Base-by-base conservation (phyloP, 305 asterid species). In the Fraxinus latifolia region DNA sequence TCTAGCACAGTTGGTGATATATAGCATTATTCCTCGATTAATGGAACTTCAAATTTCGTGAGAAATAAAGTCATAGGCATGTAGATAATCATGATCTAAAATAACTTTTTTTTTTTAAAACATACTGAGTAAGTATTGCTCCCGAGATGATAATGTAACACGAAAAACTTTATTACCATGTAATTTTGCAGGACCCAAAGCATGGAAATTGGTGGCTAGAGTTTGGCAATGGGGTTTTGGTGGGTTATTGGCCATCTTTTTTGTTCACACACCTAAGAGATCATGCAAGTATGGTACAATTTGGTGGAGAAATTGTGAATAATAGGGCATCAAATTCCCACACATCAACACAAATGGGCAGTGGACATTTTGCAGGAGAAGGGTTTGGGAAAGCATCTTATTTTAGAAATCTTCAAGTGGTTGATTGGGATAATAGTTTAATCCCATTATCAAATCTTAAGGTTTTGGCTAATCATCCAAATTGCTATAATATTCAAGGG, bases 201-300 rank as follows among this genome's bases (percentile, higher is more conserved):
- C 97, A 92, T 53, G 98, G 98, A 19, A 90, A 95, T 81, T 95
- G 98, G 98, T 95, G 98, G 98, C 90, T 95, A 34, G 97, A 95
- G 81, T 95, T 91, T 32, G 98, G 98, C 19, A 86, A 91, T 14
- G 98, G 99, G 9, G 76, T 87, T 5, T 82, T 93, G 74, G 97
- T 95, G 0, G 98, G 98, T 1, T 95, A 95, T 70, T 95, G 98
- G 98, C 98, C 98, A 77, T 90, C 97, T 0, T 86, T 88, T 67
- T 85, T 95, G 25, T 95, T 95, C 19, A 91, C 94, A 25, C 98
- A 93, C 80, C 89, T 95, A 0, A 83, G 89, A 25, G 87, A 88
- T 47, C 92, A 92, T 74, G 98, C 98, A 68, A 90, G 91, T 36
- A 95, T 95, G 98, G 90, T 95, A 6, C 98, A 95, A 84, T 95